Base-by-base conservation (phyloP, 73 alveolate species). In the Blepharisma stoltei region DNA sequence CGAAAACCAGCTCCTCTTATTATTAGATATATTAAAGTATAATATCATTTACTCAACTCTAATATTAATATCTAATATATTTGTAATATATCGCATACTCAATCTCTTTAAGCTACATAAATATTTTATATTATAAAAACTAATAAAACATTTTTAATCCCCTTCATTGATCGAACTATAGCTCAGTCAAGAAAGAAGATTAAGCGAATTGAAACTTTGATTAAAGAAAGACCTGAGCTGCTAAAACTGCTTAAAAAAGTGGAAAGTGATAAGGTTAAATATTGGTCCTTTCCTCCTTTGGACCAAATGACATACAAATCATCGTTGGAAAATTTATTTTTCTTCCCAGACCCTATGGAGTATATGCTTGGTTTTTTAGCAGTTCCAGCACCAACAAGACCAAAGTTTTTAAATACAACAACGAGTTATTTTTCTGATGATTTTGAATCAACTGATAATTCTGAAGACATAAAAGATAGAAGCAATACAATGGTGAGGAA, bases 231-330 rank as follows among this genome's bases (percentile, higher is more conserved):
- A 25, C 73, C 73, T 5, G 73, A 60, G 18, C 46, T 60, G 46
- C 5, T 60, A 25, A 60, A 60, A 25, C 73, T 60, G 14, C 23
- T 60, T 14, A 60, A 25, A 60, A 60, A 60, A 5, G 73, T 14
- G 23, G 73, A 60, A 60, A 60, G 45, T 4, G 73, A 60, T 8
- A 60, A 25, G 2, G 37, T 60, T n/a, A 60, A 25, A 25, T 60
- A 60, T 60, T 60, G 73, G 73, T 60, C 73, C 0, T 60, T 60
- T 25, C 73, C 73, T 25, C 73, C 73, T 60, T 60, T 60, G 73
- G 73, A 60, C 23, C 23, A n/a, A 14, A 14, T 60, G 73, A 60
- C 73, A 1, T 60, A 60, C 5, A 60, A 60, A 25, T 60, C 73
- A 60, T 60, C 73, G 14, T 60, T 60, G 5, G 73, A 60, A 14